Conservation (phyloP, 129 eudicot species). For the Solidago caesia region DNA sequence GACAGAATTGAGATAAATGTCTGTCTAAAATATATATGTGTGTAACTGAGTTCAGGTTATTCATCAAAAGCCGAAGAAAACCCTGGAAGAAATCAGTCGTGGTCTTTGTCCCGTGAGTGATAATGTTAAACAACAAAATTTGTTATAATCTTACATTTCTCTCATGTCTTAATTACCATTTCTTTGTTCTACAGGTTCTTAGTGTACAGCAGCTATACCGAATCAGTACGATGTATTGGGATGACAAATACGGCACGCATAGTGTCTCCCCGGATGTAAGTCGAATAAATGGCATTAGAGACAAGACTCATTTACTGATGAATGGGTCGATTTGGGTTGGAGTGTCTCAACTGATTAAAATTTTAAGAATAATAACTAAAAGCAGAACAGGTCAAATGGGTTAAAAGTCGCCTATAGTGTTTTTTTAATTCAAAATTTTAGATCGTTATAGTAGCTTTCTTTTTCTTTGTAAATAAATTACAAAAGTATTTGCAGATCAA, state of each 20-base stretch:
- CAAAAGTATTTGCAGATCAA: background rate
- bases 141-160: background rate
- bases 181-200: slow-evolving; percentile 35
- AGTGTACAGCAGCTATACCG: slow-evolving; percentile 46
- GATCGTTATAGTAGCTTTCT: background rate
- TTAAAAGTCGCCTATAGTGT: background rate
- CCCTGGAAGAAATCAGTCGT: slow-evolving; percentile 54
- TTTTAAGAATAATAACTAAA: background rate
- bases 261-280: slow-evolving; percentile 47
- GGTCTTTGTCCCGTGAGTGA: slow-evolving; percentile 88
- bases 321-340: background rate
- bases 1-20: background rate
- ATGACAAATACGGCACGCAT: slow-evolving; percentile 47
- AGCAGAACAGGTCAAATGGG: background rate
- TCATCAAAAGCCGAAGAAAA: slow-evolving; percentile 84
- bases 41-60: slow-evolving; percentile 51
- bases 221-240: slow-evolving; percentile 49
- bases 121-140: background rate
- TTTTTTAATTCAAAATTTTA: background rate
- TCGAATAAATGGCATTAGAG: slow-evolving; percentile 6
- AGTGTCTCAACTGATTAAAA: background rate
- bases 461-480: too few species aligned
- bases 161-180: background rate
- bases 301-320: background rate
- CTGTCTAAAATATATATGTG: background rate